phyloP scores from a whole-genome alignment of 1,284 basidiomycete genomes.

The Ceratobasidium sp. region DNA sequence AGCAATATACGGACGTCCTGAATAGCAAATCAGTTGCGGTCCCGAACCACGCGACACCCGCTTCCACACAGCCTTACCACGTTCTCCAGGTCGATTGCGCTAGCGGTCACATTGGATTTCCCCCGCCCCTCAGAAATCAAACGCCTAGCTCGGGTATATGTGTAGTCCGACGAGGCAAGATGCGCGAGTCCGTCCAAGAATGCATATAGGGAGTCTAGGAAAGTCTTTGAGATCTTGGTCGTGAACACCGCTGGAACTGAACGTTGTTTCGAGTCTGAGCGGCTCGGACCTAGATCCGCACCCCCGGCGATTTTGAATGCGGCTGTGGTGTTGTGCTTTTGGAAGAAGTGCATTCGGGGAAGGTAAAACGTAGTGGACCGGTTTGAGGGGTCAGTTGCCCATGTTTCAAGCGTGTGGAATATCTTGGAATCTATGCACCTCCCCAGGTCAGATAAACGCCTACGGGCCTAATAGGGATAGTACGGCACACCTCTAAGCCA shows the following conservation, averaged over 20 bases:
- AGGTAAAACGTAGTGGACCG: constrained; percentile 65
- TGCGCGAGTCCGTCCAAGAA: constrained; percentile 90
- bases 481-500: constrained; percentile 81
- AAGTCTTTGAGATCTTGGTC: constrained; percentile 83
- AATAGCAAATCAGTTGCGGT: constrained; percentile 58
- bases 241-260: constrained; percentile 67
- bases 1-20: constrained; percentile 90
- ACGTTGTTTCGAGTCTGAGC: constrained; percentile 62
- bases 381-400: constrained; percentile 69
- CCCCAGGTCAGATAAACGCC: constrained; percentile 3
- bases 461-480: constrained; percentile 24
- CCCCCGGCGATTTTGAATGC: constrained; percentile 89
- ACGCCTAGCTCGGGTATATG: constrained; percentile 21
- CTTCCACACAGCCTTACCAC: constrained; percentile 33
- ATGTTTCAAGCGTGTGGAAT: constrained; percentile 88
- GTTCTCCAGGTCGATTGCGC: constrained; percentile 21
- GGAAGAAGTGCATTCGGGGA: constrained; percentile 81
- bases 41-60: too few relatives aligned
- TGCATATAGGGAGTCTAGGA: constrained; percentile 88
- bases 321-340: constrained; percentile 80
- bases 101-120: constrained; percentile 14
- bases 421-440: constrained; percentile 82
- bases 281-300: constrained; percentile 59
- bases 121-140: constrained; percentile 41
- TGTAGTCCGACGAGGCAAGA: constrained; percentile 76